Base-by-base conservation (phyloP, 2,329 filamentous ascomycete genomes). In the Zymoseptoria crescenta region DNA sequence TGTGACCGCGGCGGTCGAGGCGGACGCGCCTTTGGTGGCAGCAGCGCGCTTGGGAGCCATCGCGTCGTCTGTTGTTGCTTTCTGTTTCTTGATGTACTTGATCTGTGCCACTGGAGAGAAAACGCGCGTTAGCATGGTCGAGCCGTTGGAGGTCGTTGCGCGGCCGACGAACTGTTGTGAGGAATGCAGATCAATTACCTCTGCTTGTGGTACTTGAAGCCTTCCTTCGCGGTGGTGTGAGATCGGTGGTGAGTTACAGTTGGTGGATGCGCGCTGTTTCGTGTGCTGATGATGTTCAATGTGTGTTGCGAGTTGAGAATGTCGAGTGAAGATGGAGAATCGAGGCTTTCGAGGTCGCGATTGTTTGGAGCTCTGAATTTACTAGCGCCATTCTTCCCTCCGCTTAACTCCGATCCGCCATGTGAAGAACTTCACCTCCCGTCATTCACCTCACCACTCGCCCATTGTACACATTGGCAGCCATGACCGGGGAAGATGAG, bases 1-100 rank as follows among this genome's bases (percentile, higher is more conserved):
- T 24, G 64, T 65, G 35, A 45, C 35, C 55, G 66, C 65, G 19
- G 57, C 49, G 49, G 59, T 58, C 24, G 55, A 49, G 35, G 52
- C 51, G 21, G 57, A 53, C 27, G 60, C 56, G 16, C 49, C 58
- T 57, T 61, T 61, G 21, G 65, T 28, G 10, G 61, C 52, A 45
- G 59, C 57, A 9, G 60, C 52, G 57, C 62, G 64, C 57, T 69
- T 67, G 49, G 60, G 49, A 50, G 62, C 59, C 61, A 63, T 62
- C 53, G 63, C 57, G 28, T 55, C 60, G 52, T 61, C 54, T 55
- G 62, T 57, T 55, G 61, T 58, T 19, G 63, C 60, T 56, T 64
- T 62, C 24, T 59, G 64, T 49, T 65, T 64, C 57, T 69, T 70
- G 61, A 69, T 65, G 57, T 68, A 68, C 57, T 70, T 70, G 56